These are phyloP conservation scores for Ceriops zippeliana DNA, from an alignment of 345 rosid genomes.

Conservation along the genomic window DNA sequence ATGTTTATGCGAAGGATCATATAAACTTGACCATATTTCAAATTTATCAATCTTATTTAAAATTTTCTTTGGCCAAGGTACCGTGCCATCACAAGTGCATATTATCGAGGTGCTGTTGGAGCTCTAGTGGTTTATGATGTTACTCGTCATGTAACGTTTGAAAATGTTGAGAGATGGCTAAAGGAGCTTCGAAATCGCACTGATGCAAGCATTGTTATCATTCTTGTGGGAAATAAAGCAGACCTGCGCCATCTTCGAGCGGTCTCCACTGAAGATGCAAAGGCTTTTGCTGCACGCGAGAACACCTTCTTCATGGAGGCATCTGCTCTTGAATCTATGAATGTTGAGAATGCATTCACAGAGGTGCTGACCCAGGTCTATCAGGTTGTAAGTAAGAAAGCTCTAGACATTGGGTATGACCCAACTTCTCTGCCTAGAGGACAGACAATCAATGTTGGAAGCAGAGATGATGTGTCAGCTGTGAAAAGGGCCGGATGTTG, in stretches of 20 bases:
- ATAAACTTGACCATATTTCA: neutral
- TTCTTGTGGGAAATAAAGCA: conserved; percentile 5
- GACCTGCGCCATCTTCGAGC: conserved; percentile 6
- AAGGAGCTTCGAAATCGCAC: conserved; percentile 9
- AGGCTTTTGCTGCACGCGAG: conserved; percentile 1
- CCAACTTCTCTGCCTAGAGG: neutral
- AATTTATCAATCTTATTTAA: too few relatives aligned
- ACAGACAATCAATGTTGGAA: conserved; percentile 7
- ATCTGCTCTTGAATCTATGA: conserved; percentile 3
- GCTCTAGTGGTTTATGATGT: too few relatives aligned
- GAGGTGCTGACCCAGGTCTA: neutral
- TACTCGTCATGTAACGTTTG: neutral
- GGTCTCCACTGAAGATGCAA: conserved; percentile 2
- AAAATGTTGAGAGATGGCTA: conserved; percentile 5
- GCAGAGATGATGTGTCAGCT: conserved; percentile 8
- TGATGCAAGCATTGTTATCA: conserved; percentile 2
- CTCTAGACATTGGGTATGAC: conserved; percentile 2
- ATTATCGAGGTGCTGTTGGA: too few relatives aligned
- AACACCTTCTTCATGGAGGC: conserved; percentile 10
- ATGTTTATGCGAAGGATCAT: too few relatives aligned
- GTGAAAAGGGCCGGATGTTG: conserved; percentile 1
- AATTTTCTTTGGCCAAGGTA: too few relatives aligned
- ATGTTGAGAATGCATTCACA: conserved; percentile 8
- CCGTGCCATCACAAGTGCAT: too few relatives aligned
- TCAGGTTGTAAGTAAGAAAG: conserved; percentile 1